A percentile compares a stretch with the other conserved stretches of the same genome.
Conservation (phyloP, 352 stramenopile genomes). For the Globisporangium spiculum region DNA sequence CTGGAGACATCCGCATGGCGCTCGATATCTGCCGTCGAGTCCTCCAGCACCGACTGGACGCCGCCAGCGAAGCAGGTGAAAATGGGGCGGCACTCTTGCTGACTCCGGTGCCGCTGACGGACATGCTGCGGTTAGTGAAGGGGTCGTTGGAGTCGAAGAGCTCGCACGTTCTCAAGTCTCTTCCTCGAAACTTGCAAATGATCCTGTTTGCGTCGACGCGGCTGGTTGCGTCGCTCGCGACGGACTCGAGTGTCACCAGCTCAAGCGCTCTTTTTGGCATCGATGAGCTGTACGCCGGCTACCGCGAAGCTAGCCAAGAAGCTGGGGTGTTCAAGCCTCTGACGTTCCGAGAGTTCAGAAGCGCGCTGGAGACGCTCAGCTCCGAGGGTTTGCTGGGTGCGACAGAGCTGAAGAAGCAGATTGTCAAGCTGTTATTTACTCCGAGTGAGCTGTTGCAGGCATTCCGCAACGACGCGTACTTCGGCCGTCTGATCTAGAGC, state of each 20-base stretch:
- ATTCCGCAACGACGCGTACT: slow-evolving; percentile 75
- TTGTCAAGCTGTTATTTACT: slow-evolving; percentile 71
- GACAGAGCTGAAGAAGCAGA: slow-evolving; percentile 61
- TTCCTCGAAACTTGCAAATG: slow-evolving; percentile 81
- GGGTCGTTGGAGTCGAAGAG: slow-evolving; percentile 64
- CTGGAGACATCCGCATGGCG: slow-evolving; percentile 69
- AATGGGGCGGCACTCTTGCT: slow-evolving; percentile 1
- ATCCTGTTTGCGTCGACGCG: slow-evolving; percentile 71
- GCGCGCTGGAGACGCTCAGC: slow-evolving; percentile 60
- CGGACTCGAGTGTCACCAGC: slow-evolving; percentile 24
- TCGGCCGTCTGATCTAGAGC: slow-evolving; percentile 61
- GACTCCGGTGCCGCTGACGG: slow-evolving; percentile 51
- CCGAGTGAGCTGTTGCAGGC: slow-evolving; percentile 65
- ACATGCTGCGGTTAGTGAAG: slow-evolving; percentile 78
- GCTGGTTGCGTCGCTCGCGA: slow-evolving; percentile 27
- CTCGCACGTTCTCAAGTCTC: slow-evolving; percentile 45
- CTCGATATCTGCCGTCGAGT: slow-evolving; percentile 74
- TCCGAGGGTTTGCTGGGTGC: slow-evolving; percentile 63
- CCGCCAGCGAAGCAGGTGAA: slow-evolving; percentile 16
- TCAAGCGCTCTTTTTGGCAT: slow-evolving; percentile 41
- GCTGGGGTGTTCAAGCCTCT: slow-evolving; percentile 68
- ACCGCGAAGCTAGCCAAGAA: slow-evolving; percentile 63
- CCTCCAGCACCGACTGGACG: slow-evolving; percentile 40
- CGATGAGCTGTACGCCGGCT: slow-evolving; percentile 65
- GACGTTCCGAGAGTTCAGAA: slow-evolving; percentile 59